Evolutionary conservation across 2,329 filamentous ascomycete species (phyloP), one percentile per base, ranked within the genome.

Genomic region (Monosporascus sp.): DNA sequence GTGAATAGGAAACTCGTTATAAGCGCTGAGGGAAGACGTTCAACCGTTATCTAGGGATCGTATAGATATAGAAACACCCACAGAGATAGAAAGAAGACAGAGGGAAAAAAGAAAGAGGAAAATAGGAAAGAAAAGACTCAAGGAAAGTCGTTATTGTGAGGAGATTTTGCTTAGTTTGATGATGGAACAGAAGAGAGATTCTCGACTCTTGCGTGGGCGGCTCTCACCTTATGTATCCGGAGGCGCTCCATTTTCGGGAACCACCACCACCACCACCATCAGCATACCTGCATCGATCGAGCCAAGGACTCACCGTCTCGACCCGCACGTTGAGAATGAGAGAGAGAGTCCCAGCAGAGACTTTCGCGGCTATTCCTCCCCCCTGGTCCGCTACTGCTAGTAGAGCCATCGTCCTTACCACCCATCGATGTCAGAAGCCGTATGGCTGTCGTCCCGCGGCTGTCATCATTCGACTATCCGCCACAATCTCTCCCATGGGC

Each of bases 61-160:
- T 59, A n/a, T 49, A 52, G 53, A 49, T 54, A 48, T 55, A 52
- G 52, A 48, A 59, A 62, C 41, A 52, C 51, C 58, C 50, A 49
- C 54, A 51, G 55, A 54, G 60, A 63, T 54, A 65, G 55, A 57
- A 57, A 61, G 50, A 57, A 52, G 59, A 62, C 57, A 60, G 46
- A 61, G 52, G 52, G 60, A 52, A 60, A 60, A 52, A 58, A 59
- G 62, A 57, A 52, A 46, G 55, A 57, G 55, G 51, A 62, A 58
- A 51, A 54, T 57, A 60, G 58, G 56, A 60, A 57, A 57, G 52
- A 63, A 63, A 66, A 62, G 61, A 65, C 62, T 55, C 36, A 65
- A 63, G 55, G 57, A 63, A 66, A 67, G 53, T 51, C 53, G 52
- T 61, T 47, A 59, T 51, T 56, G 47, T 48, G 47, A 37, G 57